phyloP scores from a whole-genome alignment of 164 flowering plant species.

The Annona squamosa region DNA sequence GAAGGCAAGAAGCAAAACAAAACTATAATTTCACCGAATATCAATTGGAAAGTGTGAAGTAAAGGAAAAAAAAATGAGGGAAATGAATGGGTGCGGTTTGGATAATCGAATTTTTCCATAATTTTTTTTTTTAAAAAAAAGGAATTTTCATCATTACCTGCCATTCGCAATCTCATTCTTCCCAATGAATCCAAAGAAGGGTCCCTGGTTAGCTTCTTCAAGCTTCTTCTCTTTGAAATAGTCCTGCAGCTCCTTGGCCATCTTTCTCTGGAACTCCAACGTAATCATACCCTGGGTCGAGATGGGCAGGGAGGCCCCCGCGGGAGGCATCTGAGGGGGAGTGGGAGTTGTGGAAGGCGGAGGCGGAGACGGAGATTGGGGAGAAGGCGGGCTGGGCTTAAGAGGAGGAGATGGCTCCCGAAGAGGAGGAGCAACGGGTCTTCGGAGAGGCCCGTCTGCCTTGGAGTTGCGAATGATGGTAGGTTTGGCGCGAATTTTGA shows the following conservation, averaged over 20 bases:
- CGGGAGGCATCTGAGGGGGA: constrained; percentile 23
- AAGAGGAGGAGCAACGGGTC: constrained; percentile 56
- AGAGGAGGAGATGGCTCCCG: constrained; percentile 35
- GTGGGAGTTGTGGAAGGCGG: constrained; percentile 26
- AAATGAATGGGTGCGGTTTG: no score
- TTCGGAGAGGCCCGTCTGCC: constrained; percentile 76
- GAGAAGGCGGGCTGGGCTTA: constrained; percentile 36
- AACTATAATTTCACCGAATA: no score
- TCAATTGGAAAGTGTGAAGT: not conserved
- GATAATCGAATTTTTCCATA: not conserved
- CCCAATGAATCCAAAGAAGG: constrained; percentile 77
- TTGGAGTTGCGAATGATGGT: constrained; percentile 52
- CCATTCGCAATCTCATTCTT: constrained; percentile 93
- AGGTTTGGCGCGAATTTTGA: constrained; percentile 35
- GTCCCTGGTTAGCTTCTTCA: constrained; percentile 75
- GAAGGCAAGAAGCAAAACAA: no score
- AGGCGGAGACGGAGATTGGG: constrained; percentile 37
- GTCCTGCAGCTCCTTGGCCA: constrained; percentile 91
- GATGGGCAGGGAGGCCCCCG: constrained; percentile 13
- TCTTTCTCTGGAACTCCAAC: constrained; percentile 85
- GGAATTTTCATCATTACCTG: constrained; percentile 35
- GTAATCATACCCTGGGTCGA: constrained; percentile 38
- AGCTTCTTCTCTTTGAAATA: constrained; percentile 87
- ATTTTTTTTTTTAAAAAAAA: not conserved
- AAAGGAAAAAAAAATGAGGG: not conserved